A percentile compares a stretch with the other conserved stretches of the same genome.
These are phyloP conservation scores for Actinidia arguta DNA, from an alignment of 179 eudicot species.

Conservation along the genomic window DNA sequence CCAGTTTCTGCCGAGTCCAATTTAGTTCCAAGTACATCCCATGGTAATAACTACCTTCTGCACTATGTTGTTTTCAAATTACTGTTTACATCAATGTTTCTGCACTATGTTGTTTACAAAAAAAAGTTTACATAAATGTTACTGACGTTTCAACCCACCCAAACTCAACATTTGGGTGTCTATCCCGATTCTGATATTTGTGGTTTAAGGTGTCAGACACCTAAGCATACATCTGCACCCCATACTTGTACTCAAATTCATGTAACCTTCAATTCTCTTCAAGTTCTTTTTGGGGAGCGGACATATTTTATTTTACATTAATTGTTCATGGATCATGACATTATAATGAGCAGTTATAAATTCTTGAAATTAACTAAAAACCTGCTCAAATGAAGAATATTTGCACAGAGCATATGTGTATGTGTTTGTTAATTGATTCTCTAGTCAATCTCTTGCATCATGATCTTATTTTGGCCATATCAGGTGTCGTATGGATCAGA, in stretches of 20 bases:
- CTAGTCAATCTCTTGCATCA: conserved; percentile 17
- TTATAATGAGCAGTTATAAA: not conserved
- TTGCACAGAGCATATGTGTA: not conserved
- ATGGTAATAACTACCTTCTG: not conserved
- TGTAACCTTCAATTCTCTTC: not conserved
- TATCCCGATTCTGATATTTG: not conserved
- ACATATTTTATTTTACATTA: not conserved
- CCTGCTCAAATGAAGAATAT: not conserved
- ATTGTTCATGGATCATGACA: not conserved
- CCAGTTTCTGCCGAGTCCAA: conserved; percentile 7
- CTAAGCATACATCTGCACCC: not conserved
- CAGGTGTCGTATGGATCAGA: conserved; percentile 99
- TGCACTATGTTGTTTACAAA: not conserved
- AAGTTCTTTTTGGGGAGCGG: not conserved
- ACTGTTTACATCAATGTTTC: not conserved
- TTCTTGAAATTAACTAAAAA: not conserved
- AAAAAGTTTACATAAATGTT: not conserved
- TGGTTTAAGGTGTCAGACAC: not conserved
- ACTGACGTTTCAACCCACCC: not conserved
- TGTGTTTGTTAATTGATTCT: not conserved
- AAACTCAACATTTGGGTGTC: not conserved
- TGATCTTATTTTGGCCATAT: conserved; percentile 1
- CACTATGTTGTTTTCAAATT: not conserved
- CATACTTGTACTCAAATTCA: not conserved
- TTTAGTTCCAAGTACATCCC: conserved; percentile 2